Evolutionary conservation across 106 monocot species (phyloP).

Genomic region (Xerophyta viscosa): DNA sequence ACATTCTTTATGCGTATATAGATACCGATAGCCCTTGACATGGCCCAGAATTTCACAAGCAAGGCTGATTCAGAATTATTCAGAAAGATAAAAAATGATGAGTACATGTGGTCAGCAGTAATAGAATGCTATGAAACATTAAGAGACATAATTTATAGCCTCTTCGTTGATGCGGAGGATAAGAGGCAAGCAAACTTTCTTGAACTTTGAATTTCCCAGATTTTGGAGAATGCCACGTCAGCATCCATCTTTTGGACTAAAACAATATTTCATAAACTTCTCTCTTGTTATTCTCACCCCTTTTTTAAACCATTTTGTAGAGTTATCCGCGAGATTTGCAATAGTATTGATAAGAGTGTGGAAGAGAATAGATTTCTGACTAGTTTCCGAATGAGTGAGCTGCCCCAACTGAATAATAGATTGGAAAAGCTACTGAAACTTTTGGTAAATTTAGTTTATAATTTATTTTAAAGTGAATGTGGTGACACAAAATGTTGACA

Average conservation of each 20-base stretch:
- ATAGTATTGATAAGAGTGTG: conserved; percentile 36
- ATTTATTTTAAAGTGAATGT: neutral
- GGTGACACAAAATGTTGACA: neutral
- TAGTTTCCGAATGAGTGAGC: conserved; percentile 70
- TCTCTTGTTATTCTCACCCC: neutral
- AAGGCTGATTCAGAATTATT: conserved; percentile 66
- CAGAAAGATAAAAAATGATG: conserved; percentile 75
- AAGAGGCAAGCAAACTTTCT: conserved; percentile 36
- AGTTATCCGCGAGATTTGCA: conserved; percentile 39
- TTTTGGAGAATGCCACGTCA: no score
- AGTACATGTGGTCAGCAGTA: conserved; percentile 67
- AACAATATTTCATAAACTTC: no score
- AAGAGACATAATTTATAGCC: conserved; percentile 47
- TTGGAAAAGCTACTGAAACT: conserved; percentile 73
- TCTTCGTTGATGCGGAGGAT: conserved; percentile 52
- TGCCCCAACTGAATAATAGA: conserved; percentile 73
- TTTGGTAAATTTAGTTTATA: conserved; percentile 38
- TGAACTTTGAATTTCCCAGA: no score
- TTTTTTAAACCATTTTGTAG: conserved; percentile 22
- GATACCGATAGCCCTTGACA: conserved; percentile 96
- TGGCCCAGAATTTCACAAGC: conserved; percentile 87
- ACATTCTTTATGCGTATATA: conserved; percentile 12
- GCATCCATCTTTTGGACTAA: no score
- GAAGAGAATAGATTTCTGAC: conserved; percentile 32
- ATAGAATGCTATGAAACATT: conserved; percentile 89